Percentiles rank a stretch among this genome's conserved stretches.
Evolutionary conservation across 2,329 filamentous ascomycete species (phyloP).

Genomic region (Talaromyces sp.): DNA sequence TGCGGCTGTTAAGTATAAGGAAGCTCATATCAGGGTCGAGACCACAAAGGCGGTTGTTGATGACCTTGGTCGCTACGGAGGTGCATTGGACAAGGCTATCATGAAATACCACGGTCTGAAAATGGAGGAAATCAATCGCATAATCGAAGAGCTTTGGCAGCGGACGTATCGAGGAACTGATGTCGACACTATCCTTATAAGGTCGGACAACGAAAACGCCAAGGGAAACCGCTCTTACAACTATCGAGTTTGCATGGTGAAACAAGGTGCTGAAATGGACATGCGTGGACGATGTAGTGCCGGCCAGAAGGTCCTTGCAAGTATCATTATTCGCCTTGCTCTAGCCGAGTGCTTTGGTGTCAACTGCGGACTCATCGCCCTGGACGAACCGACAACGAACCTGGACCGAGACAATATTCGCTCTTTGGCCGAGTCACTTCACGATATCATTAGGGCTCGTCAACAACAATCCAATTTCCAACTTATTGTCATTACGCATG

Average conservation of each 20-base stretch:
- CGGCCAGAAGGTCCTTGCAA: conserved; percentile 92
- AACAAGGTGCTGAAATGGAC: conserved; percentile 96
- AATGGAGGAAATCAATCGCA: conserved; percentile 97
- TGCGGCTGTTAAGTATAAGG: conserved; percentile 72
- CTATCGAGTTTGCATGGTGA: conserved; percentile 97
- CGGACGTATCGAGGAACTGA: conserved; percentile 95
- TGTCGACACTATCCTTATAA: conserved; percentile 93
- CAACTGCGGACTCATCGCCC: conserved; percentile 91
- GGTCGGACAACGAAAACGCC: conserved; percentile 75
- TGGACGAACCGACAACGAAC: conserved; percentile 97
- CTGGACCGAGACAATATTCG: conserved; percentile 93
- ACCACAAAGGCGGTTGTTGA: conserved; percentile 91
- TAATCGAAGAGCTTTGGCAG: conserved; percentile 94
- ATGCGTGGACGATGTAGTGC: conserved; percentile 98
- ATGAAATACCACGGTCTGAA: conserved; percentile 96
- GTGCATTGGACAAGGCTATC: conserved; percentile 88
- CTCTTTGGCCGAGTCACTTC: conserved; percentile 75
- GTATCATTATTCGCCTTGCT: conserved; percentile 94
- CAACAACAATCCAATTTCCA: conserved; percentile 91
- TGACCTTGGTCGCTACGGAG: conserved; percentile 75
- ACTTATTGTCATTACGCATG: conserved; percentile 96
- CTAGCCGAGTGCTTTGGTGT: conserved; percentile 94
- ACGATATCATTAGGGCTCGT: conserved; percentile 78
- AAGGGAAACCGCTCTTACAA: conserved; percentile 82
- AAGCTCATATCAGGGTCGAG: conserved; percentile 81